Evolutionary conservation across 192 early-diverging fungal species (phyloP).

Genomic region (Coemansia interrupta): DNA sequence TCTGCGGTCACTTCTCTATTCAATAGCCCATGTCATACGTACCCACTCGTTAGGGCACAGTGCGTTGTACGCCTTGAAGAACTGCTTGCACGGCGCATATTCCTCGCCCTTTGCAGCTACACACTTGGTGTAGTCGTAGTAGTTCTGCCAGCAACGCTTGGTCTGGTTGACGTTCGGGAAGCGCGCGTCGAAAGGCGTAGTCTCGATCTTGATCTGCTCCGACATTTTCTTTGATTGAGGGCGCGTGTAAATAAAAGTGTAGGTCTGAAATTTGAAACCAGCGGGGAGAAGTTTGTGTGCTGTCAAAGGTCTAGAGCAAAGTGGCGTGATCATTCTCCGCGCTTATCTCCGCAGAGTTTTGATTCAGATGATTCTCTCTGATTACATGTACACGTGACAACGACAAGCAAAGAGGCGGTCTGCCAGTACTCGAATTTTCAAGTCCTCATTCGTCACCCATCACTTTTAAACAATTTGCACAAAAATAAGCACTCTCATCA

Average conservation of each 20-base stretch:
- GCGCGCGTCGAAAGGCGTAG: conserved; percentile 54
- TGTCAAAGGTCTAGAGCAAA: too few species aligned
- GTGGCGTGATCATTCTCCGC: too few species aligned
- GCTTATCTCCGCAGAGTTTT: too few species aligned
- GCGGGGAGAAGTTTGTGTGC: too few species aligned
- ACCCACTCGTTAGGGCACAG: conserved; percentile 95
- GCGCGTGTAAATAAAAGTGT: neutral
- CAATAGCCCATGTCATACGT: conserved; percentile 33
- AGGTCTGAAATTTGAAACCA: too few species aligned
- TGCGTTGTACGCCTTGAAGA: conserved; percentile 74
- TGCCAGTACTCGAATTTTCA: too few species aligned
- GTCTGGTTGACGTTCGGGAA: conserved; percentile 99
- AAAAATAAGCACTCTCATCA: neutral
- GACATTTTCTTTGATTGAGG: conserved; percentile 18
- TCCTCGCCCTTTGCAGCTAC: conserved; percentile 93
- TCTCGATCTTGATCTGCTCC: conserved; percentile 34
- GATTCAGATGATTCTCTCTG: too few species aligned
- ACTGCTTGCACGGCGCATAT: conserved; percentile 88
- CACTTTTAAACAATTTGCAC: neutral
- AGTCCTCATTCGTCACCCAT: too few species aligned
- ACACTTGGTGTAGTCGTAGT: conserved; percentile 91
- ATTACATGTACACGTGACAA: neutral
- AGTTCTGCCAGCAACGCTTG: conserved; percentile 99
- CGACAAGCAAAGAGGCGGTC: too few species aligned
- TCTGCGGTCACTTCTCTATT: neutral